These are phyloP conservation scores for Cercospora zeae-maydis DNA, from an alignment of 2,329 filamentous ascomycete species.

Conservation along the genomic window DNA sequence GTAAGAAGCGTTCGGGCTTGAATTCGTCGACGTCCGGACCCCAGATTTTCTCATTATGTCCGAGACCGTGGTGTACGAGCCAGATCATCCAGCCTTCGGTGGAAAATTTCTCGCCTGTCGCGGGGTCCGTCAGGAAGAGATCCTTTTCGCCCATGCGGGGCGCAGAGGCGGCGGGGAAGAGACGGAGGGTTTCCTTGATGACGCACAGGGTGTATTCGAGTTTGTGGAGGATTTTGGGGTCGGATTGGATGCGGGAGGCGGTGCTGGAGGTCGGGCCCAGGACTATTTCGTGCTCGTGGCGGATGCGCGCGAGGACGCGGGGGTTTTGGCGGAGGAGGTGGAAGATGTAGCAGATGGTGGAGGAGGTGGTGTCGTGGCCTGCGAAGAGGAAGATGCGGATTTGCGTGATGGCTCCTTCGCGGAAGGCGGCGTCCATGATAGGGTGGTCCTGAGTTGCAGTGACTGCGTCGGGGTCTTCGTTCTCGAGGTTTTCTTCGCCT, in stretches of 20 bases:
- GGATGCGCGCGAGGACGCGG: conserved; percentile 34
- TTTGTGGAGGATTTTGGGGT: conserved; percentile 49
- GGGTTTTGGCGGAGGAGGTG: conserved; percentile 39
- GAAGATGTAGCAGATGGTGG: conserved; percentile 35
- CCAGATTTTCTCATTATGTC: conserved; percentile 40
- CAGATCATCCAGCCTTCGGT: conserved; percentile 46
- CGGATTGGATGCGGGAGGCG: conserved; percentile 37
- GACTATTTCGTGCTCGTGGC: conserved; percentile 50
- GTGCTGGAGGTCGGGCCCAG: conserved; percentile 38
- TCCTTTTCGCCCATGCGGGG: conserved; percentile 36
- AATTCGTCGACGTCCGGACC: conserved; percentile 41
- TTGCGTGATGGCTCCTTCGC: conserved; percentile 33
- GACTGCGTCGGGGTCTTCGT: conserved; percentile 11
- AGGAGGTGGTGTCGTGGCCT: conserved; percentile 41
- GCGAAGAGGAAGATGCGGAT: conserved; percentile 41
- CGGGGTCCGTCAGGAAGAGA: conserved; percentile 41
- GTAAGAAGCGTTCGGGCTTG: conserved; percentile 48
- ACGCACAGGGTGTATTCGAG: conserved; percentile 52
- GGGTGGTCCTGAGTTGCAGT: background rate
- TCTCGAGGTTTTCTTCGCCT: conserved; percentile 9
- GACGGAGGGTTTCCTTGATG: conserved; percentile 52
- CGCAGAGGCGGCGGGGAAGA: conserved; percentile 48
- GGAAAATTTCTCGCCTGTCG: conserved; percentile 41
- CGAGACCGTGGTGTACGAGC: conserved; percentile 38
- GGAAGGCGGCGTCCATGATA: conserved; percentile 35